Percentiles rank a stretch among this genome's conserved stretches.
phyloP scores from a whole-genome alignment of 2,329 filamentous ascomycete genomes.

The Neopestalotiopsis sp. region DNA sequence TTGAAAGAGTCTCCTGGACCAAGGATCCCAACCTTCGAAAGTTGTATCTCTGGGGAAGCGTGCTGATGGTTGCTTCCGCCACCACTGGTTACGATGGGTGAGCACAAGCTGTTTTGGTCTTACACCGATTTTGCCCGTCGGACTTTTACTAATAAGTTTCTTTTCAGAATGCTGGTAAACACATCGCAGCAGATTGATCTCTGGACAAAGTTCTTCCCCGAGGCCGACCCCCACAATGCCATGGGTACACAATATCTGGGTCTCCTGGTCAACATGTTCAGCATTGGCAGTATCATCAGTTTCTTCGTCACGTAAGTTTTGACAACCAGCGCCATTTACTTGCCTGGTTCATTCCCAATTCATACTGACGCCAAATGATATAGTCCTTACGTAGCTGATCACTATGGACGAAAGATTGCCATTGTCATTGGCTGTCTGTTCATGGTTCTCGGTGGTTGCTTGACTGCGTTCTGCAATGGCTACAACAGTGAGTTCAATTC shows the following conservation, averaged over 20 bases:
- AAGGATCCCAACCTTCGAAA: slow-evolving; percentile 61
- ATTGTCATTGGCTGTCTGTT: slow-evolving; percentile 57
- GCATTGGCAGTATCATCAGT: slow-evolving; percentile 44
- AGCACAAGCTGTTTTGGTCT: slow-evolving; percentile 14
- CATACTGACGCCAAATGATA: slow-evolving; percentile 9
- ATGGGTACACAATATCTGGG: slow-evolving; percentile 16
- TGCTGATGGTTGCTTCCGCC: slow-evolving; percentile 65
- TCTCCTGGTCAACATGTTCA: slow-evolving; percentile 43
- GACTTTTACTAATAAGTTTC: not conserved
- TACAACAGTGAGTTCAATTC: slow-evolving; percentile 34
- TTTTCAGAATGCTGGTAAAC: slow-evolving; percentile 57
- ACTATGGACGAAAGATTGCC: slow-evolving; percentile 47
- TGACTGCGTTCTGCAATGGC: slow-evolving; percentile 56
- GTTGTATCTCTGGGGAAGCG: slow-evolving; percentile 57
- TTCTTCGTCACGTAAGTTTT: slow-evolving; percentile 41
- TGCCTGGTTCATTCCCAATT: slow-evolving; percentile 12
- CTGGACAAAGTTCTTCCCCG: slow-evolving; percentile 57
- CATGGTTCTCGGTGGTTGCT: slow-evolving; percentile 59
- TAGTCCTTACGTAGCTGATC: slow-evolving; percentile 55
- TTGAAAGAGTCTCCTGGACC: slow-evolving; percentile 62
- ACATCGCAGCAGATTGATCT: slow-evolving; percentile 62
- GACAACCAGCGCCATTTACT: not conserved
- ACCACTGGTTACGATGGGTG: slow-evolving; percentile 67
- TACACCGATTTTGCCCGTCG: not conserved
- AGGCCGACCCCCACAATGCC: slow-evolving; percentile 12